Conservation (phyloP, 768 basidiomycete species). For the Plicaturopsis crispa region DNA sequence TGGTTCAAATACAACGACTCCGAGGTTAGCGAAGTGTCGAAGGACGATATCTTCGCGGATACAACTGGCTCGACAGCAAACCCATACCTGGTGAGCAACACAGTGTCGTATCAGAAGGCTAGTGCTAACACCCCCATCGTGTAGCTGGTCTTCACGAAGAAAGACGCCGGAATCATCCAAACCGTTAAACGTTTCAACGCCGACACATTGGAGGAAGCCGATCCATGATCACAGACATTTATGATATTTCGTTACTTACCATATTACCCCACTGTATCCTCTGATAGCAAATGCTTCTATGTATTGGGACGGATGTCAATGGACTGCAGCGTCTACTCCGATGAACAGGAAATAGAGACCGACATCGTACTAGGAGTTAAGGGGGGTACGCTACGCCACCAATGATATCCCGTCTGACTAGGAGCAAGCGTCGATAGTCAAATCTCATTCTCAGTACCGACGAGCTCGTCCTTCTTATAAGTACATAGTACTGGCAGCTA, state of each 20-base stretch:
- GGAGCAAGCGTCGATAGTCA: too few relatives aligned
- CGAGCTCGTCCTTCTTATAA: too few relatives aligned
- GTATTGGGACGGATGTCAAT: not conserved
- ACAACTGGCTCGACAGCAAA: conserved; percentile 89
- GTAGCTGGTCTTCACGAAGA: conserved; percentile 79
- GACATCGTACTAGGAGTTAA: too few relatives aligned
- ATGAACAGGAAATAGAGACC: too few relatives aligned
- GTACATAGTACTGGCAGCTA: too few relatives aligned
- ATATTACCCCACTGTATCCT: not conserved
- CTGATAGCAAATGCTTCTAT: not conserved
- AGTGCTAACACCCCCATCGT: conserved; percentile 3
- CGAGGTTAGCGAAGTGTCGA: conserved; percentile 65
- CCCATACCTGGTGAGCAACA: conserved; percentile 66
- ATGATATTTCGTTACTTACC: conserved; percentile 6
- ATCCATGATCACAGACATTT: conserved; percentile 16
- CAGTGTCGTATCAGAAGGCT: not conserved
- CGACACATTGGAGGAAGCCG: conserved; percentile 16
- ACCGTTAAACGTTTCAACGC: conserved; percentile 65
- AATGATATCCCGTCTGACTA: too few relatives aligned
- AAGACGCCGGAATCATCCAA: conserved; percentile 70
- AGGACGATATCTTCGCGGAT: conserved; percentile 82
- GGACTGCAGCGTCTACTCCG: too few relatives aligned
- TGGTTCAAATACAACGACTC: conserved; percentile 99
- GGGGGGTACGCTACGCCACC: too few relatives aligned
- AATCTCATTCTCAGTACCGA: too few relatives aligned